These are phyloP conservation scores for Trichoderma sp. DNA, from an alignment of 2,329 filamentous ascomycete genomes.

Conservation along the genomic window DNA sequence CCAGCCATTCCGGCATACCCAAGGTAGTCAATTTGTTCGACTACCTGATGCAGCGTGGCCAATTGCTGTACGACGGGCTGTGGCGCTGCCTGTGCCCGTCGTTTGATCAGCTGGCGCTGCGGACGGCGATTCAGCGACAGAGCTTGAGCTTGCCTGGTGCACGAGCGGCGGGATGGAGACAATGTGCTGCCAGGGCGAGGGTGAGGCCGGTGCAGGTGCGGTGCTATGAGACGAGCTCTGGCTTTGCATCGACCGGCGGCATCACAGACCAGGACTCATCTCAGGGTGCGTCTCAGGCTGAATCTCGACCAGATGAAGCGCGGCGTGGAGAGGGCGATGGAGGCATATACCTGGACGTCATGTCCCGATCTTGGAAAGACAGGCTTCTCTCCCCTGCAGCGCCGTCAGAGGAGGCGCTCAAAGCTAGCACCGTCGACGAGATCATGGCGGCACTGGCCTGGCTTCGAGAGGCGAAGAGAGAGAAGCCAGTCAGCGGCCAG, in stretches of 20 bases:
- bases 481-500: slow-evolving; percentile 31
- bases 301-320: neutral
- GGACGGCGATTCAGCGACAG: slow-evolving; percentile 38
- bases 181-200: slow-evolving; percentile 13
- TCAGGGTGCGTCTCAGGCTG: neutral
- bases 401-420: slow-evolving; percentile 32
- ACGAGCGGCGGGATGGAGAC: slow-evolving; percentile 27
- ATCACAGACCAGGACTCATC: neutral
- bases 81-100: slow-evolving; percentile 66
- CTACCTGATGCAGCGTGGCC: slow-evolving; percentile 37
- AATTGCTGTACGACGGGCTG: slow-evolving; percentile 57
- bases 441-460: slow-evolving; percentile 37
- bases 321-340: neutral
- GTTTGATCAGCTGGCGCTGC: slow-evolving; percentile 47
- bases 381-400: slow-evolving; percentile 31
- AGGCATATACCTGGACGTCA: neutral
- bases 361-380: slow-evolving; percentile 21
- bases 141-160: slow-evolving; percentile 22
- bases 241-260: neutral
- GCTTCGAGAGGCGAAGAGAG: slow-evolving; percentile 34
- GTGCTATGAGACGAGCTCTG: slow-evolving; percentile 30
- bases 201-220: slow-evolving; percentile 28
- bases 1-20: neutral
- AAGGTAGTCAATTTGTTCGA: neutral
- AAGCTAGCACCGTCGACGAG: slow-evolving; percentile 32